Conservation (phyloP, 805 yeast species). For the Lachancea mirantina region DNA sequence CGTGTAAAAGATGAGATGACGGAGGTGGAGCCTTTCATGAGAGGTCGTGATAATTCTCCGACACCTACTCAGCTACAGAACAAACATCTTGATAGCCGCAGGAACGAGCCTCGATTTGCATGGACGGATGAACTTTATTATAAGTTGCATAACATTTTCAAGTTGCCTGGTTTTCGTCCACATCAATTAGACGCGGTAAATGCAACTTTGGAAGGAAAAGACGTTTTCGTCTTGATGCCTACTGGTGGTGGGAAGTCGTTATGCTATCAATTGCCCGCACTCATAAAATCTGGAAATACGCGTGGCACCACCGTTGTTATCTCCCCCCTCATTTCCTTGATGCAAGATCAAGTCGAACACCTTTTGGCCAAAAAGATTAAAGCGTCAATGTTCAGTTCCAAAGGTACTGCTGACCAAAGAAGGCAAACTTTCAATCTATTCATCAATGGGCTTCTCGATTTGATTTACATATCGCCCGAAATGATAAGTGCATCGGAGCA, state of each 20-base stretch:
- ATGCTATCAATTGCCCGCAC: slow-evolving; percentile 92
- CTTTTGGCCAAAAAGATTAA: slow-evolving; percentile 55
- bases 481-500: slow-evolving; percentile 74
- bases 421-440: slow-evolving; percentile 55
- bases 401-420: slow-evolving; percentile 56
- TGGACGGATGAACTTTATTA: slow-evolving; percentile 68
- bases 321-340: slow-evolving; percentile 88
- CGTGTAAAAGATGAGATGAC: slow-evolving; percentile 8
- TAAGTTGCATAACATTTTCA: slow-evolving; percentile 53
- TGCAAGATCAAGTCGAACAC: slow-evolving; percentile 96
- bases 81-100: no score
- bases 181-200: slow-evolving; percentile 85
- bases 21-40: slow-evolving; percentile 3
- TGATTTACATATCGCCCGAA: slow-evolving; percentile 89
- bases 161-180: slow-evolving; percentile 59
- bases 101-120: slow-evolving; percentile 11
- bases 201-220: slow-evolving; percentile 67
- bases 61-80: not conserved
- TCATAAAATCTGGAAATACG: slow-evolving; percentile 66
- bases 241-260: slow-evolving; percentile 98
- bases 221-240: slow-evolving; percentile 94
- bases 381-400: slow-evolving; percentile 87
- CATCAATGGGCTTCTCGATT: slow-evolving; percentile 56
- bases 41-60: slow-evolving; percentile 7
- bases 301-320: slow-evolving; percentile 84